A percentile compares a stretch with the other conserved stretches of the same genome.
phyloP scores from a whole-genome alignment of 2,329 filamentous ascomycete species.

The Xylaria sp. region DNA sequence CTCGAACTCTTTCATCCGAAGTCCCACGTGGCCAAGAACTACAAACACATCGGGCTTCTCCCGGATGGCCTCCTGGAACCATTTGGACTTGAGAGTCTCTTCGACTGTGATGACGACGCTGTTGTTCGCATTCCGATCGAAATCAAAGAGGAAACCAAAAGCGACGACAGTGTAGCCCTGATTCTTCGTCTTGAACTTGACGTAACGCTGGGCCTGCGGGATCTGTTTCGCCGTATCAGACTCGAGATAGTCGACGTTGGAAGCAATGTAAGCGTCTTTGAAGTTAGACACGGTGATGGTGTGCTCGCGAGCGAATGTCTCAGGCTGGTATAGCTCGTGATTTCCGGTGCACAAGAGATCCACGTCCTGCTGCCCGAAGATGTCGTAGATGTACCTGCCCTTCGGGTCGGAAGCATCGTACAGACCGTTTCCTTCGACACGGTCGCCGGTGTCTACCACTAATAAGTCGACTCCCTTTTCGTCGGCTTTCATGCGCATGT shows the following conservation, averaged over 20 bases:
- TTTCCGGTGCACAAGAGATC: conserved; percentile 87
- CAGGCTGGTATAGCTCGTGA: conserved; percentile 84
- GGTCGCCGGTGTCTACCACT: conserved; percentile 92
- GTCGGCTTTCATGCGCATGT: conserved; percentile 75
- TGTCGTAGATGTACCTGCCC: conserved; percentile 81
- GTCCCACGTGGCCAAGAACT: conserved; percentile 77
- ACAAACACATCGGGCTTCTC: conserved; percentile 84
- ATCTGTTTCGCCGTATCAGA: conserved; percentile 63
- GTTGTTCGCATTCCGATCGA: conserved; percentile 85
- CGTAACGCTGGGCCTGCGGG: conserved; percentile 75
- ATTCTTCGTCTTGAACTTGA: conserved; percentile 88
- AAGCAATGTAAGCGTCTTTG: conserved; percentile 74
- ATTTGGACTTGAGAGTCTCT: conserved; percentile 73
- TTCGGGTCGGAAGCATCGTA: conserved; percentile 88
- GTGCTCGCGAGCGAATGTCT: conserved; percentile 73
- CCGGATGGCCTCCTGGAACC: conserved; percentile 83
- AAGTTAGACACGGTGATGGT: conserved; percentile 78
- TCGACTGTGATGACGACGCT: conserved; percentile 76
- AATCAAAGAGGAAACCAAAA: conserved; percentile 94
- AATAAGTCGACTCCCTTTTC: conserved; percentile 74
- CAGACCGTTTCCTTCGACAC: conserved; percentile 88
- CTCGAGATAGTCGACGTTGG: conserved; percentile 85
- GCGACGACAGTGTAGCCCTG: conserved; percentile 77
- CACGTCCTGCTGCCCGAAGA: conserved; percentile 74
- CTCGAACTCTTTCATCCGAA: conserved; percentile 74